A percentile compares a stretch with the other conserved stretches of the same genome.
Conservation (phyloP, 179 eudicot genomes). For the Gypsophila paniculata region DNA sequence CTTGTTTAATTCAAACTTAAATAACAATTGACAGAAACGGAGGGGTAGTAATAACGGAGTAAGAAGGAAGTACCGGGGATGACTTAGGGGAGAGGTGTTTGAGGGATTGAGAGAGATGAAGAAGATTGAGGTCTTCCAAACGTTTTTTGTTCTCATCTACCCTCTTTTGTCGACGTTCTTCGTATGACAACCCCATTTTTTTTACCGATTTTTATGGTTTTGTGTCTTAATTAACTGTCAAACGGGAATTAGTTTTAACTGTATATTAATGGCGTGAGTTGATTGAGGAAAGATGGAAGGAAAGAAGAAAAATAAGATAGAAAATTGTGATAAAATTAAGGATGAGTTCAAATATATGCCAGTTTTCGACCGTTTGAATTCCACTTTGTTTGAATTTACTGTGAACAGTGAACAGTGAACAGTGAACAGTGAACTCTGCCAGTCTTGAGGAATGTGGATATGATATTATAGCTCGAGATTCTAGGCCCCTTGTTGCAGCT, state of each 20-base stretch:
- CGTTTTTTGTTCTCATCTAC: conserved; percentile 79
- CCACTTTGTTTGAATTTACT: not conserved
- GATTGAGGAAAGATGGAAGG: not conserved
- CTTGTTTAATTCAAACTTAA: not conserved
- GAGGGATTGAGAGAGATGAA: conserved; percentile 63
- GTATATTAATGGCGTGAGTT: no score
- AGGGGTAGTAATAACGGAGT: not conserved
- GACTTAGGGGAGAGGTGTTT: conserved; percentile 29
- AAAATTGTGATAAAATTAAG: not conserved
- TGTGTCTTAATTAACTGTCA: no score
- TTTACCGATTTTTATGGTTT: not conserved
- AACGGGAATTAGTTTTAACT: no score
- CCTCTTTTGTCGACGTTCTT: conserved; percentile 53
- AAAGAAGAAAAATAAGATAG: not conserved
- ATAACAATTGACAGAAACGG: not conserved
- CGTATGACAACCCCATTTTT: conserved; percentile 44
- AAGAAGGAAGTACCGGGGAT: conserved; percentile 29
- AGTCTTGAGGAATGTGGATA: no score
- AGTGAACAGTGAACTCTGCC: no score
- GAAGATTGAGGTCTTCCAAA: conserved; percentile 66
- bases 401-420: no score
- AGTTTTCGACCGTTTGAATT: conserved; percentile 14
- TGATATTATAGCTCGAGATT: no score
- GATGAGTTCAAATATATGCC: not conserved
- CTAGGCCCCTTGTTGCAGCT: no score